These are phyloP conservation scores for Lactarius sp. DNA, from an alignment of 768 basidiomycete species.

Conservation along the genomic window DNA sequence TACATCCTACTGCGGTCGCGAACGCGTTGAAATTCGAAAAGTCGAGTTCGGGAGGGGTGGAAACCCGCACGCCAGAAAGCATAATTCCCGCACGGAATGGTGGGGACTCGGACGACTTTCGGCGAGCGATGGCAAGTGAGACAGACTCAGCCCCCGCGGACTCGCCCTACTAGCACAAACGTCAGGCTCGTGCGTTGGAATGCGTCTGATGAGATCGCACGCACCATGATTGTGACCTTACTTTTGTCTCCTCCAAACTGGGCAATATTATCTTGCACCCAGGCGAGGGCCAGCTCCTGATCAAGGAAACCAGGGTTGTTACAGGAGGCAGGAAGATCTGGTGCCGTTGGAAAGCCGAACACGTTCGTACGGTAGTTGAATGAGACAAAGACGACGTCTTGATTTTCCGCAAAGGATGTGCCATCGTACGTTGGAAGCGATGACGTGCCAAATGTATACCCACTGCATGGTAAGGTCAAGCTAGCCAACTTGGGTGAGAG, in stretches of 20 bases:
- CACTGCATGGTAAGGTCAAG: constrained; percentile 3
- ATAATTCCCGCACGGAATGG: constrained; percentile 19
- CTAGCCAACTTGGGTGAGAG: not conserved
- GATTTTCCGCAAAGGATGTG: constrained; percentile 15
- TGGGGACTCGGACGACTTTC: not conserved
- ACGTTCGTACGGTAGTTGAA: constrained; percentile 21
- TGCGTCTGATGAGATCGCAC: constrained; percentile 17
- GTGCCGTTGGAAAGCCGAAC: constrained; percentile 14
- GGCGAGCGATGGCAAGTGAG: constrained; percentile 13
- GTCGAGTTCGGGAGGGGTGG: not conserved
- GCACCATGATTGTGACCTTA: constrained; percentile 40
- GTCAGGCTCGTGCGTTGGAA: not conserved
- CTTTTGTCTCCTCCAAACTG: no score
- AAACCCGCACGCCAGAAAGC: constrained; percentile 1
- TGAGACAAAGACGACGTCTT: constrained; percentile 14
- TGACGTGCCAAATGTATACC: constrained; percentile 3
- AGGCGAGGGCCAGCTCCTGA: constrained; percentile 37
- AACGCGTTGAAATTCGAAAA: constrained; percentile 11
- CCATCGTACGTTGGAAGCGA: constrained; percentile 15
- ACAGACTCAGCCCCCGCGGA: constrained; percentile 7
- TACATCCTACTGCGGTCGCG: constrained; percentile 22
- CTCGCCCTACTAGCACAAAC: constrained; percentile 5
- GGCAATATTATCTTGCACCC: constrained; percentile 57
- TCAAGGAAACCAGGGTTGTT: constrained; percentile 17
- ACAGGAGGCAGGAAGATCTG: not conserved